Conservation (phyloP, 2,329 filamentous ascomycete species). For the Didymella keratinophila region DNA sequence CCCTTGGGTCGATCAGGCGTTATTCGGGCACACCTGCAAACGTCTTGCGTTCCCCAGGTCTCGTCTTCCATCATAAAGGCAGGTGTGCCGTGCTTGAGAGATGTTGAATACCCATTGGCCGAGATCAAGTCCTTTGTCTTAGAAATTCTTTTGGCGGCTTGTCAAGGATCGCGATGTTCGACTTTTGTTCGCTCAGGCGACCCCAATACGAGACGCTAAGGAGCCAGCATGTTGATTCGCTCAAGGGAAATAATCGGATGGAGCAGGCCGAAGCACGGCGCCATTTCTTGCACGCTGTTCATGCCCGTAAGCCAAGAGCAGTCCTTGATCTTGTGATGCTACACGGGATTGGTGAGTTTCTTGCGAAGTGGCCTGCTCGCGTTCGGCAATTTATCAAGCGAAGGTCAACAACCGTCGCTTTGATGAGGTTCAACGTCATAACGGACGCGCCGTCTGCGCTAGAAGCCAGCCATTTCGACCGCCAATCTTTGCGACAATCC, state of each 20-base stretch:
- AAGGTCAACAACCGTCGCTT: constrained; percentile 4
- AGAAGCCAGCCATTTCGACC: constrained; percentile 8
- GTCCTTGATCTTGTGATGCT: not conserved
- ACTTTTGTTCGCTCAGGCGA: constrained; percentile 18
- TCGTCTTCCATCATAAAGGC: not conserved
- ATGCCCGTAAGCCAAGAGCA: constrained; percentile 5
- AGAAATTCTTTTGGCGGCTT: constrained; percentile 19
- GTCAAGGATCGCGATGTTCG: constrained; percentile 16
- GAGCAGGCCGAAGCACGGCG: constrained; percentile 11
- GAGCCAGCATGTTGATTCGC: constrained; percentile 18
- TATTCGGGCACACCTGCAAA: constrained; percentile 15
- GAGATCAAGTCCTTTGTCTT: constrained; percentile 9
- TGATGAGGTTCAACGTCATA: constrained; percentile 15
- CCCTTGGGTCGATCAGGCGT: constrained; percentile 20
- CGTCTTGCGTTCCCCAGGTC: constrained; percentile 5
- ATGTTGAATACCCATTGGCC: constrained; percentile 1
- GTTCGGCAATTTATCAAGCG: constrained; percentile 16
- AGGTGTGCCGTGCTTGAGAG: constrained; percentile 13
- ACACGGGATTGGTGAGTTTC: constrained; percentile 3
- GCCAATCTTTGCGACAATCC: constrained; percentile 7
- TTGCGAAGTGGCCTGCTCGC: constrained; percentile 8
- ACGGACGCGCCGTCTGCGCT: constrained; percentile 14
- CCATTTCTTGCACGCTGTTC: constrained; percentile 7
- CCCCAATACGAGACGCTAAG: constrained; percentile 22
- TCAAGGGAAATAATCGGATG: constrained; percentile 8